Evolutionary conservation across 2,329 filamentous ascomycete genomes (phyloP).

Genomic region (Claviceps cyperi): DNA sequence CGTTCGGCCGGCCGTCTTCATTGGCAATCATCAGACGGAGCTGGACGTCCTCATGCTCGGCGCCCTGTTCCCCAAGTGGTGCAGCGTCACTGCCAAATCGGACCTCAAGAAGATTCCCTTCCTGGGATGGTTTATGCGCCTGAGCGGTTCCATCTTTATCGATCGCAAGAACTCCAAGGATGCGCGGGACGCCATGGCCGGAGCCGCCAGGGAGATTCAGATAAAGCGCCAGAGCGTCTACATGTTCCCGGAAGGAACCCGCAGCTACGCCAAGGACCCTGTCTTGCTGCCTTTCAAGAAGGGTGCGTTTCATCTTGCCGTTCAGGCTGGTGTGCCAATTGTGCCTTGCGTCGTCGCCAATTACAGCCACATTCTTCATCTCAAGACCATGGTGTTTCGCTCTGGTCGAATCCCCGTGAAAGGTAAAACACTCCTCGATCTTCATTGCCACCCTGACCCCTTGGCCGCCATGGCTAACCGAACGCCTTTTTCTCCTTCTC

Average conservation of each 20-base stretch:
- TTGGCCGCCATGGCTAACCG: not conserved
- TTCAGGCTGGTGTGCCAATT: slow-evolving; percentile 87
- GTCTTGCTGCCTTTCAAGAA: slow-evolving; percentile 93
- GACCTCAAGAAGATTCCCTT: slow-evolving; percentile 67
- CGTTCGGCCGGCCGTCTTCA: slow-evolving; percentile 70
- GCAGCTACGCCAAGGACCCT: slow-evolving; percentile 74
- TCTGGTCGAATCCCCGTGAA: slow-evolving; percentile 60
- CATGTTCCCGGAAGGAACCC: slow-evolving; percentile 85
- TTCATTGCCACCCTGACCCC: too few species aligned
- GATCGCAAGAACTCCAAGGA: slow-evolving; percentile 74
- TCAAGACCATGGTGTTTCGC: slow-evolving; percentile 50
- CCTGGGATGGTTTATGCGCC: slow-evolving; percentile 85
- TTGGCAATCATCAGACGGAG: slow-evolving; percentile 93
- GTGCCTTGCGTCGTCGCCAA: slow-evolving; percentile 74
- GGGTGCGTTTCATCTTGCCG: slow-evolving; percentile 89
- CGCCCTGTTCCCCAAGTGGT: slow-evolving; percentile 77
- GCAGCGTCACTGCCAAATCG: slow-evolving; percentile 84
- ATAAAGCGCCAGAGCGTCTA: slow-evolving; percentile 60
- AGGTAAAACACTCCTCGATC: slow-evolving; percentile 31
- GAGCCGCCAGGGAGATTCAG: slow-evolving; percentile 69
- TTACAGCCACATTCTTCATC: slow-evolving; percentile 58
- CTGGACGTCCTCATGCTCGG: slow-evolving; percentile 89
- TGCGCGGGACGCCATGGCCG: slow-evolving; percentile 71
- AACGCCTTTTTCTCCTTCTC: not conserved
- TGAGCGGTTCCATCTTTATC: slow-evolving; percentile 88